These are phyloP conservation scores for Marsdenia floribunda DNA, from an alignment of 257 asterid genomes.

Conservation along the genomic window DNA sequence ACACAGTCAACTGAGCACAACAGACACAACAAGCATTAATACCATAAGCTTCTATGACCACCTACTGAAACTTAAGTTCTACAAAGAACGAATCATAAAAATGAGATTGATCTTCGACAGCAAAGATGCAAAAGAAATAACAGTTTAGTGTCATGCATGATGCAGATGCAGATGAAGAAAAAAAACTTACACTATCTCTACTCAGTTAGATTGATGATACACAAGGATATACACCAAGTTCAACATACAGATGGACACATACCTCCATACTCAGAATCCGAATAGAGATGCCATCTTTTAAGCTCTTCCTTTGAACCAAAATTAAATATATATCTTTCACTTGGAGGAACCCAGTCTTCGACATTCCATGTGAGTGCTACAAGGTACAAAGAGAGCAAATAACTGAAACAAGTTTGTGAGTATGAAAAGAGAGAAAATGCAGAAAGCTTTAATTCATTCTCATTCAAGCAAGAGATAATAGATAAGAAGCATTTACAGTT, in stretches of 20 bases:
- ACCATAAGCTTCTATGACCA: not conserved
- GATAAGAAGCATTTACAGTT: not conserved
- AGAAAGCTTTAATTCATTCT: not conserved
- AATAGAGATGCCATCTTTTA: slow-evolving; percentile 83
- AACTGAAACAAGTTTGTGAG: slow-evolving; percentile 2
- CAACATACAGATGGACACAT: not conserved
- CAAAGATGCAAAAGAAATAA: not conserved
- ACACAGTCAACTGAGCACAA: not conserved
- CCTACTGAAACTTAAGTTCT: not conserved
- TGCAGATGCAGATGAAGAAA: not conserved
- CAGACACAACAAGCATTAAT: not conserved
- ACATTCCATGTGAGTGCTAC: slow-evolving; percentile 85
- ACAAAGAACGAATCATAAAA: not conserved
- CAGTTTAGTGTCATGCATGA: not conserved
- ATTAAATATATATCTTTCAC: slow-evolving; percentile 62
- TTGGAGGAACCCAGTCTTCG: slow-evolving; percentile 83
- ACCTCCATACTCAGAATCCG: slow-evolving; percentile 99
- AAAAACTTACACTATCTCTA: not conserved
- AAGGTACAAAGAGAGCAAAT: slow-evolving; percentile 6
- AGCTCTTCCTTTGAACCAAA: slow-evolving; percentile 80
- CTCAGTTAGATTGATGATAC: not conserved
- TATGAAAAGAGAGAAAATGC: not conserved
- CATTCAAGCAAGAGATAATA: not conserved
- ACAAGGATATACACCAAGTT: not conserved
- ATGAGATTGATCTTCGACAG: not conserved